Evolutionary conservation across 495 filamentous ascomycete species (phyloP).

Genomic region (Annulohypoxylon moriforme): DNA sequence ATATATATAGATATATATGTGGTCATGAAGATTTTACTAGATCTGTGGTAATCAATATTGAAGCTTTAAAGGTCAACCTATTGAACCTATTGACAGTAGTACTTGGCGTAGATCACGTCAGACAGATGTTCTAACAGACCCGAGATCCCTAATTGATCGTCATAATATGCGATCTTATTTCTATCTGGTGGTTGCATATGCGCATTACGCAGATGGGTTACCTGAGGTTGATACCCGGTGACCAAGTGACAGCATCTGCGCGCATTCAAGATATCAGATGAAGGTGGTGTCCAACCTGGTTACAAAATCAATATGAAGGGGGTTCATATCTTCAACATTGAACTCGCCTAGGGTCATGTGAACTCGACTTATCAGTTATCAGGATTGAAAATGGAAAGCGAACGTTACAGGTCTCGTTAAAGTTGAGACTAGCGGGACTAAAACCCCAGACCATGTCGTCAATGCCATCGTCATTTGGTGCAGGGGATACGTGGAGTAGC

Average conservation of each 20-base stretch:
- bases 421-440: conserved; percentile 30
- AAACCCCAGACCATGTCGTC: conserved; percentile 45
- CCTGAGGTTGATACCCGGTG: neutral
- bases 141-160: conserved; percentile 4
- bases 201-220: neutral
- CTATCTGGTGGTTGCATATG: neutral
- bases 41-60: conserved; percentile 3
- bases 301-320: conserved; percentile 32
- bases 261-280: neutral
- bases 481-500: conserved; percentile 29
- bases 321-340: conserved; percentile 1
- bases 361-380: conserved; percentile 22
- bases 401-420: conserved; percentile 41
- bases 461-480: conserved; percentile 39
- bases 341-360: neutral
- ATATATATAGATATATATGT: too few relatives aligned
- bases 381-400: conserved; percentile 21
- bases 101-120: conserved; percentile 15
- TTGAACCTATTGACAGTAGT: conserved; percentile 11
- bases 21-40: conserved; percentile 6
- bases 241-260: neutral
- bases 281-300: conserved; percentile 3
- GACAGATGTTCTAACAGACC: conserved; percentile 3
- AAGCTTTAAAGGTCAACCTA: neutral
- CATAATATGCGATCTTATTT: conserved; percentile 15